These are phyloP conservation scores for Aspergillus cavernicola DNA, from an alignment of 495 filamentous ascomycete species.

Conservation along the genomic window DNA sequence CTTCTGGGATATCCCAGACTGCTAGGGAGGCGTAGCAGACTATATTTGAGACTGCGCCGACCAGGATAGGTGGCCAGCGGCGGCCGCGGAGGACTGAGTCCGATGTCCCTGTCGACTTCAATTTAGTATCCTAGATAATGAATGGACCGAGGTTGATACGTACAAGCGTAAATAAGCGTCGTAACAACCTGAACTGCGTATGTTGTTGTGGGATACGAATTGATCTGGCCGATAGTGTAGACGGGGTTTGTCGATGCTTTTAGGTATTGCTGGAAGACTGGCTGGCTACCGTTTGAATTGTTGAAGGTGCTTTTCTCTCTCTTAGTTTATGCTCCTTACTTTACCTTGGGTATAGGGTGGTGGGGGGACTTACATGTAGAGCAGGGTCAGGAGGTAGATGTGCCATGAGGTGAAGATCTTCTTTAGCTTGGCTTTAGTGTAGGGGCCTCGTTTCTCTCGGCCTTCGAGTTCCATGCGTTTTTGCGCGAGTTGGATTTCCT, in stretches of 20 bases:
- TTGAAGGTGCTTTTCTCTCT: constrained; percentile 34
- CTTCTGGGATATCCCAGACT: constrained; percentile 44
- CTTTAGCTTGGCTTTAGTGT: constrained; percentile 45
- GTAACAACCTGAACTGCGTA: constrained; percentile 46
- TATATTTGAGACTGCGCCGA: constrained; percentile 36
- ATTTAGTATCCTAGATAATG: too few species aligned
- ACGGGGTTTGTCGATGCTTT: constrained; percentile 35
- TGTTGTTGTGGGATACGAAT: constrained; percentile 45
- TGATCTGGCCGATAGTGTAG: constrained; percentile 39
- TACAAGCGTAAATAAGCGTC: constrained; percentile 44
- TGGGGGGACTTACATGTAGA: constrained; percentile 34
- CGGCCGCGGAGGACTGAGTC: constrained; percentile 51
- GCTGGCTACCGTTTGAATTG: constrained; percentile 33
- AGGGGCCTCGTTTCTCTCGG: constrained; percentile 39
- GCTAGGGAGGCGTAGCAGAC: constrained; percentile 31
- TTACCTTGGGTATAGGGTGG: not conserved
- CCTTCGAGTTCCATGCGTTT: constrained; percentile 49
- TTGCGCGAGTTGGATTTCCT: constrained; percentile 43
- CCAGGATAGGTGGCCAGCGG: constrained; percentile 53
- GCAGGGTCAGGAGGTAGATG: constrained; percentile 42
- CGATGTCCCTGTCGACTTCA: constrained; percentile 28
- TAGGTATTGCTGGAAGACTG: constrained; percentile 39
- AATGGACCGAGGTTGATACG: not conserved
- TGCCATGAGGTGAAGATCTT: constrained; percentile 54
- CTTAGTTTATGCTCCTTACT: too few species aligned